Evolutionary conservation across 2,329 filamentous ascomycete genomes (phyloP).

Genomic region (Trichoderma lentiforme): DNA sequence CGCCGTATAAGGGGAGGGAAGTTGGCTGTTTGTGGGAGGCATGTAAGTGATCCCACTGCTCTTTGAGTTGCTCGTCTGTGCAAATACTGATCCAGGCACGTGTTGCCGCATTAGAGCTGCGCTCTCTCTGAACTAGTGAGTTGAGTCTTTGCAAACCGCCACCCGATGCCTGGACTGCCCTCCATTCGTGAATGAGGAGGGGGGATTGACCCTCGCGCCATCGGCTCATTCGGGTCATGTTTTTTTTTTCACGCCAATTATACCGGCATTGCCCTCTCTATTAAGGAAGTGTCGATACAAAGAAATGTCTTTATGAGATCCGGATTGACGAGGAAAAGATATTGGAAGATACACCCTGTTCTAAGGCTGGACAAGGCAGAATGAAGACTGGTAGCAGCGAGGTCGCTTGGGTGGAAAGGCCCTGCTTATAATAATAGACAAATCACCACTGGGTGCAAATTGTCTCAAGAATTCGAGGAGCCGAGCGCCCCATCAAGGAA

Average conservation of each 20-base stretch:
- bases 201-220: neutral
- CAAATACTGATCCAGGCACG: neutral
- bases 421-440: neutral
- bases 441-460: neutral
- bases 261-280: neutral
- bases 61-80: neutral
- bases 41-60: neutral
- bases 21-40: neutral
- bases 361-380: neutral
- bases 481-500: neutral
- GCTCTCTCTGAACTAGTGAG: neutral
- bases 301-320: neutral
- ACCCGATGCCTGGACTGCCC: neutral
- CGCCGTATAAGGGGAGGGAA: neutral
- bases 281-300: neutral
- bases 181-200: neutral
- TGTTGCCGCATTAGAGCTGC: neutral
- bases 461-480: neutral
- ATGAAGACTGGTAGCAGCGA: neutral
- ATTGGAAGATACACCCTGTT: neutral
- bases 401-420: neutral
- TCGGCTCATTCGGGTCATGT: neutral
- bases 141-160: neutral
- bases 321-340: neutral
- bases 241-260: neutral